Percentiles rank a stretch among this genome's conserved stretches.
Evolutionary conservation across 306 rosid species (phyloP).

Genomic region (Cicer pinnatifidum): DNA sequence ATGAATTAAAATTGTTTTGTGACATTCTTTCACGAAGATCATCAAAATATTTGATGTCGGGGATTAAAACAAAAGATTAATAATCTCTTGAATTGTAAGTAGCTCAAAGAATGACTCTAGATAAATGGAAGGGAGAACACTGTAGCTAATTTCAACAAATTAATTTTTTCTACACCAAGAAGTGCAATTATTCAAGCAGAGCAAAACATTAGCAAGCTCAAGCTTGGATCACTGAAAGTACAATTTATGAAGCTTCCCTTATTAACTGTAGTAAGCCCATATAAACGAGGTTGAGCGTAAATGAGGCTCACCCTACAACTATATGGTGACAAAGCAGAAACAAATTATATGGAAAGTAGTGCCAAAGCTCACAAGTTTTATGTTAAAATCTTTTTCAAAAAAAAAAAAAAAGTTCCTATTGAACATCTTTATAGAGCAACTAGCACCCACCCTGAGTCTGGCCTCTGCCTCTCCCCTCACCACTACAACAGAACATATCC

Average conservation of each 20-base stretch:
- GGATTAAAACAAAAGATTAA: background rate
- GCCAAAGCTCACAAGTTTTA: slow-evolving; percentile 9
- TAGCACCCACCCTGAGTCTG: slow-evolving; percentile 25
- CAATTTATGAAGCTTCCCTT: background rate
- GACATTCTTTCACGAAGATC: slow-evolving; percentile 8
- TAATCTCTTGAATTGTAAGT: slow-evolving; percentile 2
- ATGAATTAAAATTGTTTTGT: background rate
- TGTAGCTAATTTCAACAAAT: background rate
- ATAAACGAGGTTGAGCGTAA: background rate
- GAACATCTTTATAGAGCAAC: background rate
- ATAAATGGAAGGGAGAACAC: background rate
- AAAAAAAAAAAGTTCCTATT: slow-evolving; percentile 9
- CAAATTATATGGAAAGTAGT: slow-evolving; percentile 2
- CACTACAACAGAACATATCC: slow-evolving; percentile 24
- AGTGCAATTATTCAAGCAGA: background rate
- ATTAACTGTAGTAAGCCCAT: background rate
- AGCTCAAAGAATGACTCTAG: background rate
- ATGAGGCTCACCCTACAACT: slow-evolving; percentile 10
- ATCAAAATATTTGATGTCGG: background rate
- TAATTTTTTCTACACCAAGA: background rate
- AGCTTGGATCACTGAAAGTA: background rate
- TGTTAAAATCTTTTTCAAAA: background rate
- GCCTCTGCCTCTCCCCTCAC: slow-evolving; percentile 36
- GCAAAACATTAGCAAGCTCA: background rate
- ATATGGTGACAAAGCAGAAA: background rate